A percentile compares a stretch with the other conserved stretches of the same genome.
Evolutionary conservation across 169 alveolate species (phyloP).

Genomic region (Plasmodium gonderi): DNA sequence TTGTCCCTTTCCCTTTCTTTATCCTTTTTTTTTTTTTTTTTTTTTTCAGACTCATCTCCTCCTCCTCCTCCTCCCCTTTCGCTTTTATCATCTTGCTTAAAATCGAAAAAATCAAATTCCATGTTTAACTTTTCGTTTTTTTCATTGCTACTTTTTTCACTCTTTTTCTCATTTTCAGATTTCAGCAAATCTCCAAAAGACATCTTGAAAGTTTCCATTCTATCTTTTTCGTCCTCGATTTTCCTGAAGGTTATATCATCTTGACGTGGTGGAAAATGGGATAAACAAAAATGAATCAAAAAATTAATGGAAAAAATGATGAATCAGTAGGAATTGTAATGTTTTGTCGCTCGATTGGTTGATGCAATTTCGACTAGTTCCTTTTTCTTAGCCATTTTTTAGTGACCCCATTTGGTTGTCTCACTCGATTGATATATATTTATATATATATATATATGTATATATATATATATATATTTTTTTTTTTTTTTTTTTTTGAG

Average conservation of each 20-base stretch:
- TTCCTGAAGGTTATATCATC: slow-evolving; percentile 28
- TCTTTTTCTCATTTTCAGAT: slow-evolving; percentile 25
- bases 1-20: background rate
- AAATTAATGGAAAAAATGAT: background rate
- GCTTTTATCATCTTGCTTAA: slow-evolving; percentile 4
- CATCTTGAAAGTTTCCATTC: background rate
- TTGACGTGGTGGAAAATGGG: background rate
- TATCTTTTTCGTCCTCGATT: background rate
- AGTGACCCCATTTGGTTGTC: no score
- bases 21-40: background rate
- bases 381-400: no score
- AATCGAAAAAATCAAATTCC: slow-evolving; percentile 64
- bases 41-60: background rate
- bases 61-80: background rate
- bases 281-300: background rate
- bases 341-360: no score
- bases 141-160: background rate
- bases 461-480: background rate
- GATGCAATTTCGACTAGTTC: no score
- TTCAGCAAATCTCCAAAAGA: slow-evolving; percentile 26
- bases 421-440: no score
- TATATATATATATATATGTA: background rate
- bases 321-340: no score
- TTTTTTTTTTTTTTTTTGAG: background rate
- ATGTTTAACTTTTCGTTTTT: slow-evolving; percentile 30